Percentiles rank a stretch among this genome's conserved stretches.
These are phyloP conservation scores for Shiraia bambusicola DNA, from an alignment of 2,329 filamentous ascomycete genomes.

Conservation along the genomic window DNA sequence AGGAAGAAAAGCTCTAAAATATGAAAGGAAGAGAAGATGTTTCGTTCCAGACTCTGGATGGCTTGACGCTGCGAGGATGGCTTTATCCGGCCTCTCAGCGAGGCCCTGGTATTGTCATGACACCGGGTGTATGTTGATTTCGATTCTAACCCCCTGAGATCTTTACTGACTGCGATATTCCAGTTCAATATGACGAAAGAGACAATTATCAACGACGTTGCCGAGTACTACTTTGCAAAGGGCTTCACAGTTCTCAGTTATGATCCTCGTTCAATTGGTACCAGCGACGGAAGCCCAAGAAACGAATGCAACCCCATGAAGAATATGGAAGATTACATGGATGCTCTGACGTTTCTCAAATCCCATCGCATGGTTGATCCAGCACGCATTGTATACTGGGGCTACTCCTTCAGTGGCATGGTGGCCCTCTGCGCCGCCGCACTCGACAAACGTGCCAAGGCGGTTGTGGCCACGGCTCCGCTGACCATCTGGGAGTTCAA, in stretches of 20 bases:
- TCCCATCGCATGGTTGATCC: conserved; percentile 5
- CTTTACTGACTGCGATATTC: background rate
- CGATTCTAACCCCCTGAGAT: background rate
- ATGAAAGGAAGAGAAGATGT: no score
- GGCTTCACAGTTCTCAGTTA: background rate
- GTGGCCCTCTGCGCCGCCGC: no score
- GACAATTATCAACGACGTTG: background rate
- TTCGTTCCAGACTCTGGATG: conserved; percentile 30
- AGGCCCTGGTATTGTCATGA: conserved; percentile 8
- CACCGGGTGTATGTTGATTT: conserved; percentile 7
- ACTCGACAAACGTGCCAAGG: no score
- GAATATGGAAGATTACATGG: conserved; percentile 7
- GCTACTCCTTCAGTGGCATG: conserved; percentile 9
- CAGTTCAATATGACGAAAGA: conserved; percentile 16
- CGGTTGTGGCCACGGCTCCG: no score
- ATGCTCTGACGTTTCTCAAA: conserved; percentile 7
- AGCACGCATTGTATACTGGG: conserved; percentile 5
- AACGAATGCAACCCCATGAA: conserved; percentile 3
- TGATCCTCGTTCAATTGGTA: background rate
- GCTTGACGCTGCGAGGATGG: conserved; percentile 34
- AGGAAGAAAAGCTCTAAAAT: no score
- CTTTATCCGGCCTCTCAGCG: conserved; percentile 20
- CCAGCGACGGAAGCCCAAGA: background rate
- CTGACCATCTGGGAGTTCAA: no score
- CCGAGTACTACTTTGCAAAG: background rate